A percentile compares a stretch with the other conserved stretches of the same genome.
Conservation (phyloP, 495 filamentous ascomycete species). For the Trypethelium eluteriae region DNA sequence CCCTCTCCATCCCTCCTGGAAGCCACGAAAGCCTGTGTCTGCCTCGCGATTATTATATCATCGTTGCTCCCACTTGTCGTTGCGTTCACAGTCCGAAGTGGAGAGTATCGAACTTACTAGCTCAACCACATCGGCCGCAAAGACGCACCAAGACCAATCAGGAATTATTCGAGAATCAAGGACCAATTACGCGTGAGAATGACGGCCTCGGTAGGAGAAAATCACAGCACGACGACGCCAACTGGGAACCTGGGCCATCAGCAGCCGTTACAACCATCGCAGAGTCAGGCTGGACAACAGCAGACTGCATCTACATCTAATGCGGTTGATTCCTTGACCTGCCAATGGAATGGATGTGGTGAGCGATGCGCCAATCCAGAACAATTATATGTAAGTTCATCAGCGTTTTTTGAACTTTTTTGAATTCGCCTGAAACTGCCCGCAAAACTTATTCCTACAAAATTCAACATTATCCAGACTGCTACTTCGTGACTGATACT, state of each 20-base stretch:
- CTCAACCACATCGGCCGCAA: neutral
- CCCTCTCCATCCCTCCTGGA: neutral
- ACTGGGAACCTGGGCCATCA: constrained; percentile 13
- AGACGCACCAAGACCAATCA: constrained; percentile 11
- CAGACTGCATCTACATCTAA: constrained; percentile 46
- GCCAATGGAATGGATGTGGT: constrained; percentile 79
- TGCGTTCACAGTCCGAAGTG: neutral
- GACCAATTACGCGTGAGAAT: neutral
- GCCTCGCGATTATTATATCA: neutral
- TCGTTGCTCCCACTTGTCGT: neutral
- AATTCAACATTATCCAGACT: too few species aligned
- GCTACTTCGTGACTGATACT: too few species aligned
- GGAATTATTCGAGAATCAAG: neutral
- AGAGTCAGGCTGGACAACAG: constrained; percentile 11
- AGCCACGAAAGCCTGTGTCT: too few species aligned
- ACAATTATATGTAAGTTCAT: constrained; percentile 75
- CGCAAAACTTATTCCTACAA: too few species aligned
- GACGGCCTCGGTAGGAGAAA: constrained; percentile 1
- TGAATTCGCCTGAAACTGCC: neutral
- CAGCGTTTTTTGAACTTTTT: constrained; percentile 17
- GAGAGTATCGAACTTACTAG: too few species aligned
- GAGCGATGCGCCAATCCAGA: constrained; percentile 76
- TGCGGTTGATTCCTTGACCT: constrained; percentile 45
- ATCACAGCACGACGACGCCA: neutral
- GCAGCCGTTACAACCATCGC: constrained; percentile 14